Evolutionary conservation across 1,284 basidiomycete species (phyloP), one percentile per base, ranked within the genome.

Genomic region (Meira miltonrushii): DNA sequence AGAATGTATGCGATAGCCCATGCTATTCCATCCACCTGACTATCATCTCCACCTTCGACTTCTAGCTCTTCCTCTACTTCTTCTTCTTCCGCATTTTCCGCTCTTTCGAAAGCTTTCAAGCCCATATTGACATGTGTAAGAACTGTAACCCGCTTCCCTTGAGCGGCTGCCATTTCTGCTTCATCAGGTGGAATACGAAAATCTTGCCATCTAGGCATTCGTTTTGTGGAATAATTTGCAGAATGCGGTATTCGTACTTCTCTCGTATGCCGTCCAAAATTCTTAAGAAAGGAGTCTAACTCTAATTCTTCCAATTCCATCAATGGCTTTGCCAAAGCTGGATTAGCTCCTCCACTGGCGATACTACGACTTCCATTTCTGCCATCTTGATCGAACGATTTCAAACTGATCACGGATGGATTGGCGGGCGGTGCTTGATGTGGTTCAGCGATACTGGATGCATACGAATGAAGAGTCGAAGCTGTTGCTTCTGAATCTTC

Each of bases 1-100:
- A 78, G 67, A 19, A 77, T 70, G 63, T 77, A 77, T 1, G 75
- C 74, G 21, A 77, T 74, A 39, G 68, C 72, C 43, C 74, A 77
- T 1, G 74, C 75, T 9, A 77, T 61, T 17, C 72, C 69, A 43
- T 77, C 75, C 33, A 77, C 74, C 10, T 66, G 64, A 38, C 69
- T 61, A 44, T 71, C 69, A 7, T 63, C 64, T 12, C 33, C 39
- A 33, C 54, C 10, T 25, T n/a, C 12, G 46, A 49, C 19, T 28
- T 39, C 55, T 1, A 39, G 40, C 13, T 38, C 48, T 40, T 58
- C 55, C 6, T 48, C 23, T 5, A n/a, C 17, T 21, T 43, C 41
- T 12, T 58, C 28, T 8, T 33, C 43, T 43, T 59, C 61, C 8
- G 33, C 33, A 21, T 60, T 56, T 11, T 60, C 64, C 13, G 63